Conservation (phyloP, 371 early-diverging fungal genomes). For the Zopfochytrium polystomum region DNA sequence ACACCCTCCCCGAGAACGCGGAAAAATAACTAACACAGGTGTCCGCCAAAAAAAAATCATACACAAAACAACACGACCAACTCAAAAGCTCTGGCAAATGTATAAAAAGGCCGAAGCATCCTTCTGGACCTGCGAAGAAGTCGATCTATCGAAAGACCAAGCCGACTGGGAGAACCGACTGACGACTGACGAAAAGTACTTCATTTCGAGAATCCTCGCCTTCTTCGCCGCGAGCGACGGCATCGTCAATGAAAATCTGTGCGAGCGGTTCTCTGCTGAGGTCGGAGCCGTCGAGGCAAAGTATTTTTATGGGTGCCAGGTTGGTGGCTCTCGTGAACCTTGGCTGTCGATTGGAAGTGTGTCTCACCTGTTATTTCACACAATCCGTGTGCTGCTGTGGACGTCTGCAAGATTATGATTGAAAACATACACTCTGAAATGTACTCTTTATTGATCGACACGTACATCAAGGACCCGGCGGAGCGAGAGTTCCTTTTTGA, state of each 20-base stretch:
- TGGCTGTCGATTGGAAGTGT: not conserved
- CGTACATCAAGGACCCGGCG: conserved; percentile 90
- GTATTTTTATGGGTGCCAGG: conserved; percentile 99
- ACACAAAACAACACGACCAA: not conserved
- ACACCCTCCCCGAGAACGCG: too few relatives aligned
- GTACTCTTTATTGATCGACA: conserved; percentile 98
- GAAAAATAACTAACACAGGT: too few relatives aligned
- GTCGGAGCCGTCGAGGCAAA: conserved; percentile 98
- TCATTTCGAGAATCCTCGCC: conserved; percentile 96
- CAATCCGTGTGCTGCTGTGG: not conserved
- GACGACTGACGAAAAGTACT: conserved; percentile 90
- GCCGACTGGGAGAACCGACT: conserved; percentile 93
- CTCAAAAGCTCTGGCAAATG: conserved; percentile 94
- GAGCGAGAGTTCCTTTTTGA: conserved; percentile 93
- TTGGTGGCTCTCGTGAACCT: not conserved
- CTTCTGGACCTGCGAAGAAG: conserved; percentile 99
- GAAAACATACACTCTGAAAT: conserved; percentile 99
- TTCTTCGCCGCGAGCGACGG: conserved; percentile 99
- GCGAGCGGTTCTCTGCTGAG: conserved; percentile 95
- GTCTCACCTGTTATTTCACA: not conserved
- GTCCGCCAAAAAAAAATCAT: too few relatives aligned
- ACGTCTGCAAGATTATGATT: conserved; percentile 91
- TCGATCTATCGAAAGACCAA: conserved; percentile 94
- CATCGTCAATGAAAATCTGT: conserved; percentile 99
- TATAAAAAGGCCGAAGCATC: conserved; percentile 99